These are phyloP conservation scores for Ganoderma meredithae DNA, from an alignment of 1,284 basidiomycete species.

Conservation along the genomic window DNA sequence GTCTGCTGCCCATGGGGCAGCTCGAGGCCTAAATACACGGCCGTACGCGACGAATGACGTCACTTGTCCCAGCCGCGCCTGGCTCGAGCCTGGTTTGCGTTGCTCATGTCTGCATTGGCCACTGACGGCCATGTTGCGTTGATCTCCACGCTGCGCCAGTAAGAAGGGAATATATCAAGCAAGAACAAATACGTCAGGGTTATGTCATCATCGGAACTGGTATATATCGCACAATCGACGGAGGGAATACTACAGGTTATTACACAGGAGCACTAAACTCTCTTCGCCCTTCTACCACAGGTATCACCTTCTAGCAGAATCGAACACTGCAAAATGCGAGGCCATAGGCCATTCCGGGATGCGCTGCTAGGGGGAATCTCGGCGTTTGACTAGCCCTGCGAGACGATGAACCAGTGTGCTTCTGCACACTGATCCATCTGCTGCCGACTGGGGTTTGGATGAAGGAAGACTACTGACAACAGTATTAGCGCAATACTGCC, in stretches of 20 bases:
- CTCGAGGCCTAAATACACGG: not conserved
- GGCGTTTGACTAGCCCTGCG: not conserved
- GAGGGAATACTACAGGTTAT: not conserved
- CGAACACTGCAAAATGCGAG: not conserved
- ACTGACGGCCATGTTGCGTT: not conserved
- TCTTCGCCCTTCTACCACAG: no score
- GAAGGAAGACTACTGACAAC: not conserved
- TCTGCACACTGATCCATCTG: not conserved
- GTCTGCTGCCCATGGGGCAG: slow-evolving; percentile 1
- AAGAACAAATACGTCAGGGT: not conserved
- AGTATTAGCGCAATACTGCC: not conserved
- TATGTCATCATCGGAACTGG: no score
- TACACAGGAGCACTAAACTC: not conserved
- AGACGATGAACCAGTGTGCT: not conserved
- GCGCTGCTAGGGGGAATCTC: not conserved
- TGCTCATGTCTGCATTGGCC: not conserved
- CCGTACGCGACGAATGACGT: not conserved
- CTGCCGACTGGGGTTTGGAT: not conserved
- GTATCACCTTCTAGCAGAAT: not conserved
- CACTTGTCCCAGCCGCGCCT: not conserved
- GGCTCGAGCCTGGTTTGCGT: not conserved
- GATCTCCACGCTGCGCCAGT: not conserved
- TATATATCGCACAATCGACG: not conserved
- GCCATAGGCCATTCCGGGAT: not conserved
- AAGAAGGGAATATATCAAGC: not conserved